Evolutionary conservation across 495 filamentous ascomycete genomes (phyloP).

Genomic region (Hypoxylon cercidicola): DNA sequence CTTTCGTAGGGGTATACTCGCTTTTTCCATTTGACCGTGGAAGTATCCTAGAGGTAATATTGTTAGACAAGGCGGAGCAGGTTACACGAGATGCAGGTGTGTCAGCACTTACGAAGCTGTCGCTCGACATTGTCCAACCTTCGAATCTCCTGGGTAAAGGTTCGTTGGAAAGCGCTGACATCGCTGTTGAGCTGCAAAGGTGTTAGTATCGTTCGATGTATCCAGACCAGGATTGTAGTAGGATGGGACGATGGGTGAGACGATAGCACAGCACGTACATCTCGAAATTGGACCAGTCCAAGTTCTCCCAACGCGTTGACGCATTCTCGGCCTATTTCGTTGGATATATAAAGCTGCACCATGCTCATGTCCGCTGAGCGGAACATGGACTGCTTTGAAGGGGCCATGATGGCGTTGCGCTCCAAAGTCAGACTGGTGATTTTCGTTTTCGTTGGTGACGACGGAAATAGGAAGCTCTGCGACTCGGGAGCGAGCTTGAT

Average conservation of each 20-base stretch:
- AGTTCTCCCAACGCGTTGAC: constrained; percentile 96
- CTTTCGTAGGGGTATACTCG: constrained; percentile 80
- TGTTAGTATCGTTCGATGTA: constrained; percentile 36
- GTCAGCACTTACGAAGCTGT: constrained; percentile 79
- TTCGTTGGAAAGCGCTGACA: constrained; percentile 92
- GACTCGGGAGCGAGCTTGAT: constrained; percentile 19
- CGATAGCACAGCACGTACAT: constrained; percentile 68
- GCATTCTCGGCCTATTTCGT: constrained; percentile 97
- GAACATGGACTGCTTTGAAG: constrained; percentile 89
- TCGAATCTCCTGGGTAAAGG: constrained; percentile 96
- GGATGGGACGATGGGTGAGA: constrained; percentile 7
- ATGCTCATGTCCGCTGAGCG: constrained; percentile 99
- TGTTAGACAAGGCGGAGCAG: constrained; percentile 20
- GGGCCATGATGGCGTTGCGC: constrained; percentile 57
- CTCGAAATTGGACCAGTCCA: constrained; percentile 93
- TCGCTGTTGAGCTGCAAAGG: constrained; percentile 83
- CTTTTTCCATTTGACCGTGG: constrained; percentile 92
- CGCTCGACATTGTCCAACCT: constrained; percentile 97
- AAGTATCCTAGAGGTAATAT: constrained; percentile 77
- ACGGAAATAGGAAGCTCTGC: constrained; percentile 26
- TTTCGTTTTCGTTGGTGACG: constrained; percentile 33
- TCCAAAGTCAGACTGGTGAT: constrained; percentile 34
- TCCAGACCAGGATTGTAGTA: constrained; percentile 1
- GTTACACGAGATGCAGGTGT: not conserved
- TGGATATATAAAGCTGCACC: constrained; percentile 98